These are phyloP conservation scores for Serendipita sp. DNA, from an alignment of 768 basidiomycete genomes.

Conservation along the genomic window DNA sequence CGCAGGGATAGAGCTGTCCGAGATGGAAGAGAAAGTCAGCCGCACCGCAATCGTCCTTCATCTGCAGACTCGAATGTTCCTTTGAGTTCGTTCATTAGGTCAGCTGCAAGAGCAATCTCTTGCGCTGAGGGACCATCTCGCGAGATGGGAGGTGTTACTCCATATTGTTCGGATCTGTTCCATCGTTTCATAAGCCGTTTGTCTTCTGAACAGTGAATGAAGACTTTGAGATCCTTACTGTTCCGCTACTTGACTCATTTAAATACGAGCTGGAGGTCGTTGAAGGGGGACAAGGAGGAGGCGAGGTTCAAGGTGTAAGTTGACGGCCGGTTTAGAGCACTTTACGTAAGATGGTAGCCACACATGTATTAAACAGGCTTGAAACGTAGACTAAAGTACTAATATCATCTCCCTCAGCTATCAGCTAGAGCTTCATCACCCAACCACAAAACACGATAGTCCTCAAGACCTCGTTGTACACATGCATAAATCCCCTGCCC, in stretches of 20 bases:
- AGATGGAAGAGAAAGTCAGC: not conserved
- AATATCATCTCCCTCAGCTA: not conserved
- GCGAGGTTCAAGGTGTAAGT: not conserved
- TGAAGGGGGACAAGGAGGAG: not conserved
- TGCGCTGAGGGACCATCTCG: slow-evolving; percentile 53
- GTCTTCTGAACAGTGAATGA: not conserved
- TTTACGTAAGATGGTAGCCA: too few species aligned
- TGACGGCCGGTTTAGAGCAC: too few species aligned
- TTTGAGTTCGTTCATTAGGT: slow-evolving; percentile 86
- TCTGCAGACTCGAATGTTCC: slow-evolving; percentile 82
- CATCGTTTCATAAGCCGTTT: not conserved
- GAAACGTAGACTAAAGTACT: too few species aligned
- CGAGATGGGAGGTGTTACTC: slow-evolving; percentile 78
- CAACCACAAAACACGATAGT: slow-evolving; percentile 73
- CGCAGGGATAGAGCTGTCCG: not conserved
- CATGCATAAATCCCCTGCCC: slow-evolving; percentile 63
- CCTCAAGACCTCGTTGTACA: slow-evolving; percentile 53
- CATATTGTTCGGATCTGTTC: slow-evolving; percentile 17
- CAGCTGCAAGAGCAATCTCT: slow-evolving; percentile 68
- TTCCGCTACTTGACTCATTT: slow-evolving; percentile 1
- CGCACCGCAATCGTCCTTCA: slow-evolving; percentile 63
- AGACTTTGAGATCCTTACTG: not conserved
- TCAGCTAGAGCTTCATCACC: slow-evolving; percentile 25
- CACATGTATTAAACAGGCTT: too few species aligned
- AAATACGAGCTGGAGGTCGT: not conserved